Conservation (phyloP, 495 filamentous ascomycete species). For the Lentithecium fluviatile region DNA sequence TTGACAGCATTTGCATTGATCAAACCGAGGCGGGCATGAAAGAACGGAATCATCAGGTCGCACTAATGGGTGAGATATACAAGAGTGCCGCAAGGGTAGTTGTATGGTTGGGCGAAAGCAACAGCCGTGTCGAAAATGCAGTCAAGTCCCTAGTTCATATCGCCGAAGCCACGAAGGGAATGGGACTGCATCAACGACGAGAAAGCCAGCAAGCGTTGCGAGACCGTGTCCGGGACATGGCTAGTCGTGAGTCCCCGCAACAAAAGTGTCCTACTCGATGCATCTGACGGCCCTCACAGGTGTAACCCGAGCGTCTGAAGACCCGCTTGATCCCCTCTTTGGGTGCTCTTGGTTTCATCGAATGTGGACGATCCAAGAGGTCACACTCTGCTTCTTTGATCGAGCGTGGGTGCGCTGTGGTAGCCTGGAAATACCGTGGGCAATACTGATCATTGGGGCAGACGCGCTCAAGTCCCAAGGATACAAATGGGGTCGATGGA, state of each 20-base stretch:
- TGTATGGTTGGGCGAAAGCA: not conserved
- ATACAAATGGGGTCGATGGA: not conserved
- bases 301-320: not conserved
- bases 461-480: not conserved
- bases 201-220: not conserved
- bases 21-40: not conserved
- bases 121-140: not conserved
- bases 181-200: not conserved
- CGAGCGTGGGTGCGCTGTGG: not conserved
- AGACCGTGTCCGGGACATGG: too few relatives aligned
- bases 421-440: not conserved
- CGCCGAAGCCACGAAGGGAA: not conserved
- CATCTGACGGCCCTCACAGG: not conserved
- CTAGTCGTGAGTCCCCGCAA: not conserved
- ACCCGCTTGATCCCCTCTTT: not conserved
- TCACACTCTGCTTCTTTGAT: not conserved
- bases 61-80: not conserved
- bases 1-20: not conserved
- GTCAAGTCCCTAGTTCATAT: not conserved
- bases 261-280: not conserved
- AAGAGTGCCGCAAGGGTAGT: not conserved
- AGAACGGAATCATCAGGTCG: not conserved
- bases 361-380: not conserved
- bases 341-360: not conserved
- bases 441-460: not conserved